These are phyloP conservation scores for Vitrella brassicaformis DNA, from an alignment of 73 alveolate genomes.

Conservation along the genomic window DNA sequence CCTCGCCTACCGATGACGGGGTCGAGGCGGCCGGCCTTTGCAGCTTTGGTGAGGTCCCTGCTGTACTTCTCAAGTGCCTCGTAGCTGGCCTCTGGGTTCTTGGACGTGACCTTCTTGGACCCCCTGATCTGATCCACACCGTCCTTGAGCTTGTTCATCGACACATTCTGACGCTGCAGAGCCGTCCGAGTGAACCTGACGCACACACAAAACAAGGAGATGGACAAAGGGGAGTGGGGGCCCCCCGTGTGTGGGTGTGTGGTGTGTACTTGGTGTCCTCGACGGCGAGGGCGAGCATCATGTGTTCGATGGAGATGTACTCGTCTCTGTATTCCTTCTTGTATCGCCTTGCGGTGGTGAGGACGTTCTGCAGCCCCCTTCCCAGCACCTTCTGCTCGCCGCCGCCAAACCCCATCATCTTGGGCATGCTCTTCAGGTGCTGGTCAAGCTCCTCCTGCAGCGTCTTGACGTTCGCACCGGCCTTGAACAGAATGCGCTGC, in stretches of 20 bases:
- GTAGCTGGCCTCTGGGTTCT: background rate
- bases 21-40: conserved; percentile 22
- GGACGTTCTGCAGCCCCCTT: background rate
- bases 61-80: conserved; percentile 5
- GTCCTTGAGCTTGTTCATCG: background rate
- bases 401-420: background rate
- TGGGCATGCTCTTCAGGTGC: background rate
- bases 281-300: background rate
- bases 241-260: no score
- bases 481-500: background rate
- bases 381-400: background rate
- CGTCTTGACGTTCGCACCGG: background rate
- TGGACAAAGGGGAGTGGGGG: no score
- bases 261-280: background rate
- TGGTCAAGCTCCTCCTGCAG: background rate
- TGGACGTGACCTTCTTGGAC: background rate
- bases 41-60: conserved; percentile 25
- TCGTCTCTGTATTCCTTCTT: background rate
- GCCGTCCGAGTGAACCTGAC: background rate
- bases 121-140: background rate
- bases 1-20: conserved; percentile 31
- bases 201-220: no score
- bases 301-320: background rate
- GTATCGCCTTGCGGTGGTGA: background rate
- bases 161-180: background rate